Conservation (phyloP, 805 yeast species). For the Lachancea meyersii region DNA sequence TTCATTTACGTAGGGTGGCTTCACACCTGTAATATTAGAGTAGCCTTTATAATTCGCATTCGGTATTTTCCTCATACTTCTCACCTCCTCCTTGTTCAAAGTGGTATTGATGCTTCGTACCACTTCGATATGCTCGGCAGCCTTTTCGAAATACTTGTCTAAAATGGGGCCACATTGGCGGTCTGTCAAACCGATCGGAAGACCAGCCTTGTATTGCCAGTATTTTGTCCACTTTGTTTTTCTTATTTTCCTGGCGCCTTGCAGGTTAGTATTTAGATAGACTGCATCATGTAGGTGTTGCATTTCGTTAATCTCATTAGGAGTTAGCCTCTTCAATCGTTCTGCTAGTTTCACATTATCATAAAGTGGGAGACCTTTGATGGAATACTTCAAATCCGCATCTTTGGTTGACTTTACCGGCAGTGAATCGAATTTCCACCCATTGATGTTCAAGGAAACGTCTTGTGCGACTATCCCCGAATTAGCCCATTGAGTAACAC, state of each 20-base stretch:
- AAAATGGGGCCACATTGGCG: slow-evolving; percentile 22
- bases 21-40: slow-evolving; percentile 39
- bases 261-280: slow-evolving; percentile 40
- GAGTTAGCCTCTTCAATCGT: slow-evolving; percentile 30
- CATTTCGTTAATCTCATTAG: slow-evolving; percentile 39
- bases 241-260: slow-evolving; percentile 38
- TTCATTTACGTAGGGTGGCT: slow-evolving; percentile 38
- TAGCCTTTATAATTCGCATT: slow-evolving; percentile 44
- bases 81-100: slow-evolving; percentile 38
- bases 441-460: slow-evolving; percentile 21
- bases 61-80: slow-evolving; percentile 40
- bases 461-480: slow-evolving; percentile 4
- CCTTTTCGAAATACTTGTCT: slow-evolving; percentile 29
- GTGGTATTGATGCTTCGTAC: slow-evolving; percentile 34
- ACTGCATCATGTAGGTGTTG: slow-evolving; percentile 47
- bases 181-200: slow-evolving; percentile 31
- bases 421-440: slow-evolving; percentile 31
- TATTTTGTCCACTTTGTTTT: slow-evolving; percentile 44
- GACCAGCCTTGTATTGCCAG: slow-evolving; percentile 41
- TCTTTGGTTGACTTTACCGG: slow-evolving; percentile 22
- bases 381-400: slow-evolving; percentile 22
- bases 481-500: slow-evolving; percentile 4
- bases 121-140: slow-evolving; percentile 27
- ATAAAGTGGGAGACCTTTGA: slow-evolving; percentile 42
- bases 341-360: slow-evolving; percentile 23